Evolutionary conservation across 2,329 filamentous ascomycete genomes (phyloP).

Genomic region (Anthostomella pinea): DNA sequence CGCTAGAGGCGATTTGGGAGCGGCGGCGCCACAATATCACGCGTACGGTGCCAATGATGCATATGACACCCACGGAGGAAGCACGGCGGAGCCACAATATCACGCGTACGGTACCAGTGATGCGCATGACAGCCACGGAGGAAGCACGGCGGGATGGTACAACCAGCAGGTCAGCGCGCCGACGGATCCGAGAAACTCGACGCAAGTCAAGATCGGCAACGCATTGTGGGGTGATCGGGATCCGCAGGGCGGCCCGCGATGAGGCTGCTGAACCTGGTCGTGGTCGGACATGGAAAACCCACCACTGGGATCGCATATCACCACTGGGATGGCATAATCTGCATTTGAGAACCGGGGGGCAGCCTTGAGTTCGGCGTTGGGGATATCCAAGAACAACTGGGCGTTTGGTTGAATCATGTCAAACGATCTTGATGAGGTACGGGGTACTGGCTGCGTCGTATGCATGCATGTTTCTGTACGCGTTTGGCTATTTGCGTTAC

Average conservation of each 20-base stretch:
- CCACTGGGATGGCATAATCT: background rate
- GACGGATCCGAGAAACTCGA: constrained; percentile 9
- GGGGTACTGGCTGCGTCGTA: too few relatives aligned
- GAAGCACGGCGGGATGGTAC: constrained; percentile 17
- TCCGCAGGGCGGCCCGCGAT: constrained; percentile 1
- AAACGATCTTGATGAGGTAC: too few relatives aligned
- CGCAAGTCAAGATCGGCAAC: constrained; percentile 13
- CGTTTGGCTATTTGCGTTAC: too few relatives aligned
- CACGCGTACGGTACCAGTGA: constrained; percentile 15
- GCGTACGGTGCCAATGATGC: constrained; percentile 16
- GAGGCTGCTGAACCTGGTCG: background rate
- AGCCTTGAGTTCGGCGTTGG: background rate
- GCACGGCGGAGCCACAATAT: constrained; percentile 13
- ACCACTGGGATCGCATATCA: background rate
- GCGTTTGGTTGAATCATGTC: too few relatives aligned
- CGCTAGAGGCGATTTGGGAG: constrained; percentile 23
- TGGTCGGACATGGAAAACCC: too few relatives aligned
- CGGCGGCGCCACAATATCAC: constrained; percentile 14
- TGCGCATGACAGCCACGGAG: constrained; percentile 10
- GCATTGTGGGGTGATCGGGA: constrained; percentile 14
- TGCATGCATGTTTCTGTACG: too few relatives aligned
- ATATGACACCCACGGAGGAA: constrained; percentile 10
- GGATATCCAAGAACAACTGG: too few relatives aligned
- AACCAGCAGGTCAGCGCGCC: constrained; percentile 10
- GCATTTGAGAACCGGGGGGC: background rate